Conservation (phyloP, 768 basidiomycete genomes). For the Cystofilobasidium macerans region DNA sequence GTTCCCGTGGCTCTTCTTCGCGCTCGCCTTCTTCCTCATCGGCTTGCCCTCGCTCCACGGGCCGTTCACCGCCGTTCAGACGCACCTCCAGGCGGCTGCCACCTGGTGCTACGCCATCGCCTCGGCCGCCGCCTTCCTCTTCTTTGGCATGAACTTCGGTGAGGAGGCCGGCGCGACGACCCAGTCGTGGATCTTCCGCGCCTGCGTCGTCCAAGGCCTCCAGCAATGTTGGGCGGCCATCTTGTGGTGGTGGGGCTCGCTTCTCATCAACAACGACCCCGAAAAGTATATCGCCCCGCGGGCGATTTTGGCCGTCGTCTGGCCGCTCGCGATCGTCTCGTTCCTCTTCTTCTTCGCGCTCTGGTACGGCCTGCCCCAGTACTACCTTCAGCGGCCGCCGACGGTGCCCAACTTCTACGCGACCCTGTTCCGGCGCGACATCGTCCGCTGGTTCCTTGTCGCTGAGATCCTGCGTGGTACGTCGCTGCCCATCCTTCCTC, state of each 20-base stretch:
- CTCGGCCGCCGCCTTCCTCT: slow-evolving; percentile 83
- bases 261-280: slow-evolving; percentile 49
- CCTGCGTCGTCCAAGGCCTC: slow-evolving; percentile 85
- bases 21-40: slow-evolving; percentile 79
- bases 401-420: slow-evolving; percentile 85
- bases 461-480: slow-evolving; percentile 63
- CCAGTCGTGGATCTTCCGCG: slow-evolving; percentile 82
- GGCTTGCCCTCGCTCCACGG: slow-evolving; percentile 62
- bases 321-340: slow-evolving; percentile 68
- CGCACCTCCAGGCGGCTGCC: slow-evolving; percentile 46
- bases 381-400: slow-evolving; percentile 47
- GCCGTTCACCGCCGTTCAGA: slow-evolving; percentile 42
- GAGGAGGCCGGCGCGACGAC: slow-evolving; percentile 97
- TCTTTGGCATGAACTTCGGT: slow-evolving; percentile 74
- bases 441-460: slow-evolving; percentile 89
- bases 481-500: slow-evolving; percentile 45
- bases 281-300: slow-evolving; percentile 55
- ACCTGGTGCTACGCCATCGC: slow-evolving; percentile 83
- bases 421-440: slow-evolving; percentile 77
- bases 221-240: slow-evolving; percentile 82
- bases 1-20: slow-evolving; percentile 82
- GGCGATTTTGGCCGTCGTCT: slow-evolving; percentile 59
- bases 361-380: slow-evolving; percentile 75
- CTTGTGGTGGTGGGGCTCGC: slow-evolving; percentile 86
- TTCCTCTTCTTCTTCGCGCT: slow-evolving; percentile 69